Base-by-base conservation (phyloP, 768 basidiomycete species). In the Trametes cinnabarina region DNA sequence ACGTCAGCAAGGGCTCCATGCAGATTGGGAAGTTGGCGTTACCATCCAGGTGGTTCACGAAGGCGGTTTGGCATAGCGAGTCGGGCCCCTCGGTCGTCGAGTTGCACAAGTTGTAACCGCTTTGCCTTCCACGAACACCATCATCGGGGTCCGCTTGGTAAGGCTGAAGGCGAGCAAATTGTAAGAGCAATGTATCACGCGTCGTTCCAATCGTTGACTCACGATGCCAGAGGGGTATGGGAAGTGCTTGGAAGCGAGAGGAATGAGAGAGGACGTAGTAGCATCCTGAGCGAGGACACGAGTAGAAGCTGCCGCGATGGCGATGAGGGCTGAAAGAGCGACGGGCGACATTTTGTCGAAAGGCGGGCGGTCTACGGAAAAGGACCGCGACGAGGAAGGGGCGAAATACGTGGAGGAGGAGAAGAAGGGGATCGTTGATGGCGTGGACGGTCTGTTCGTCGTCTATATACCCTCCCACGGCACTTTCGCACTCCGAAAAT, bases 1-100 rank as follows among this genome's bases (percentile, higher is more conserved):
- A 34, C 14, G 34, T 7, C 7, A 34, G 34, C 14, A 14, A 34
- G 14, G 34, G 8, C 34, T 34, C 34, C 14, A 7, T 14, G 8
- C 34, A 7, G 8, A 7, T 34, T 7, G 34, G 14, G 34, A 34
- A 25, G 44, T 4, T 2, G 12, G 22, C 43, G 74, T 34, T 34
- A 72, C 82, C 83, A 28, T 70, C 68, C 11, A 80, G 76, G 57
- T 69, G 79, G 82, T 88, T 89, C 56, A 86, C 73, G 70, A 82
- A 82, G 9, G 78, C 73, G 0, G 88, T 91, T 71, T 92, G 90
- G 69, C 90, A 92, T 34, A 82, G 70, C 0, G 89, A 88, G 9
- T 74, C 50, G 59, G 81, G 81, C 69, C 76, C 80, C 55, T 83
- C 76, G 0, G 88, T 88, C 17, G 85, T 83, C 0, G 81, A 79